Evolutionary conservation across 495 filamentous ascomycete genomes (phyloP).

Genomic region (Lophiotrema nucula): DNA sequence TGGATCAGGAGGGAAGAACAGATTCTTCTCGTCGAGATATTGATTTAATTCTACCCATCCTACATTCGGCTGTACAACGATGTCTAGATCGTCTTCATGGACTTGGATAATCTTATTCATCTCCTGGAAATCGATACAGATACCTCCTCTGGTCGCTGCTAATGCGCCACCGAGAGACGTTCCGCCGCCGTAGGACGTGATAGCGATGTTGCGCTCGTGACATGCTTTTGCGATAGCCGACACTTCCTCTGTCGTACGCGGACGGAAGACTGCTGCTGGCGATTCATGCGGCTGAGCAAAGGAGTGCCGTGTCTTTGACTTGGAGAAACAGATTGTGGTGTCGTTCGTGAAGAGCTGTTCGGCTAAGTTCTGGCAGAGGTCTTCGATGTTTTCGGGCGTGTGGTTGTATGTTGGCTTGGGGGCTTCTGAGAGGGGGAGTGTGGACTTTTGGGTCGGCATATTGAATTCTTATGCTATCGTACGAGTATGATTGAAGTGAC

Average conservation of each 20-base stretch:
- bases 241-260: constrained; percentile 46
- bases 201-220: constrained; percentile 63
- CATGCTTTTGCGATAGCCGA: constrained; percentile 68
- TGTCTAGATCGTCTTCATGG: constrained; percentile 73
- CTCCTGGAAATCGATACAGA: constrained; percentile 70
- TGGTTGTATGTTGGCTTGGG: constrained; percentile 10
- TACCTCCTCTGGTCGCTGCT: constrained; percentile 66
- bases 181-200: constrained; percentile 70
- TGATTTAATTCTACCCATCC: constrained; percentile 78
- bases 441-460: constrained; percentile 7
- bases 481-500: too few relatives aligned
- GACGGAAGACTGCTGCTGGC: constrained; percentile 35
- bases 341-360: neutral
- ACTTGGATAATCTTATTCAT: constrained; percentile 70
- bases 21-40: constrained; percentile 58
- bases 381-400: neutral
- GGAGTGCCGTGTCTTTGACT: constrained; percentile 8
- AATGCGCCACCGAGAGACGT: constrained; percentile 75
- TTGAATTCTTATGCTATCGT: too few relatives aligned
- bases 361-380: neutral
- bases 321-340: neutral
- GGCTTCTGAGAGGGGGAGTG: constrained; percentile 13
- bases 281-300: neutral
- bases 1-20: constrained; percentile 82
- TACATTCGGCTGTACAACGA: constrained; percentile 76